A percentile compares a stretch with the other conserved stretches of the same genome.
These are phyloP conservation scores for Penicillium oxalicum DNA, from an alignment of 2,329 filamentous ascomycete species.

Conservation along the genomic window DNA sequence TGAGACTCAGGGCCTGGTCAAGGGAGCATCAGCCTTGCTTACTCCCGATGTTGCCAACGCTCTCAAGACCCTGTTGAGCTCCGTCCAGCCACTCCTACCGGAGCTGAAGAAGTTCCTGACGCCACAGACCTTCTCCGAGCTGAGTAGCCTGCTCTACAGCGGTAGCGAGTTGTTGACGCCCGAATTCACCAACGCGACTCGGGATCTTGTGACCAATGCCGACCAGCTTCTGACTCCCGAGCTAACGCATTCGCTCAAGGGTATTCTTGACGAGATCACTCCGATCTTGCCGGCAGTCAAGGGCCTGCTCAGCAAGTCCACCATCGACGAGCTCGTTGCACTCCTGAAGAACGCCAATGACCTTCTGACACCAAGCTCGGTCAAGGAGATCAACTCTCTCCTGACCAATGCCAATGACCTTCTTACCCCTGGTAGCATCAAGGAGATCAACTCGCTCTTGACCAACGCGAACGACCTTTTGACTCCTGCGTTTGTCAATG, in stretches of 20 bases:
- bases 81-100: conserved; percentile 14
- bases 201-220: conserved; percentile 15
- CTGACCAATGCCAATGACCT: conserved; percentile 13
- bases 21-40: conserved; percentile 15
- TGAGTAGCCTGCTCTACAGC: conserved; percentile 10
- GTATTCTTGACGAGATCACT: conserved; percentile 13
- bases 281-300: conserved; percentile 18
- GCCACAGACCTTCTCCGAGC: conserved; percentile 10
- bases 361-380: conserved; percentile 15
- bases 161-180: conserved; percentile 15
- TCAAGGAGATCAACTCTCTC: conserved; percentile 10
- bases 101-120: conserved; percentile 17
- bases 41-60: conserved; percentile 15
- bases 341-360: conserved; percentile 12
- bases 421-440: conserved; percentile 13
- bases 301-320: conserved; percentile 13
- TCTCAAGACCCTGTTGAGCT: conserved; percentile 16
- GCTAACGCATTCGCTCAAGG: conserved; percentile 12
- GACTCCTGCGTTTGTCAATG: conserved; percentile 19
- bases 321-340: conserved; percentile 8
- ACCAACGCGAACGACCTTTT: conserved; percentile 19
- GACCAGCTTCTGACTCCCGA: conserved; percentile 17
- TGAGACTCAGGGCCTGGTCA: conserved; percentile 16
- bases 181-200: conserved; percentile 18
- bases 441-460: conserved; percentile 11